Evolutionary conservation across 768 basidiomycete species (phyloP), one percentile per base, ranked within the genome.

Genomic region (Collybiopsis confluens): DNA sequence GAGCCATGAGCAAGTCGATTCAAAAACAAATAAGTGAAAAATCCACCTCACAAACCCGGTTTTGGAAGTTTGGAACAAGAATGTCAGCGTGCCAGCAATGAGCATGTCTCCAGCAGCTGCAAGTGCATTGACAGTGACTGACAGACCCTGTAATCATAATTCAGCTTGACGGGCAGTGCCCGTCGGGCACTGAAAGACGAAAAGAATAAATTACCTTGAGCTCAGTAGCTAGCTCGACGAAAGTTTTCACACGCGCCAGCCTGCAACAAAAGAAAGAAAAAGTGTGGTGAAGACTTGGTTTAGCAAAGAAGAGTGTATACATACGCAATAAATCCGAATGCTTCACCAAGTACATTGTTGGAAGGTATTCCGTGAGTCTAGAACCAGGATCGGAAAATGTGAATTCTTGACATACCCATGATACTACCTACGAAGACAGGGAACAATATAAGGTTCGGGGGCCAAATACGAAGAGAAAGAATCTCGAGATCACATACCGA

Each of bases 11-110:
- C n/a, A n/a, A n/a, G n/a, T n/a, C n/a, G n/a, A n/a, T n/a, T n/a
- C n/a, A n/a, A n/a, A n/a, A n/a, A n/a, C n/a, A n/a, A n/a, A n/a
- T n/a, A n/a, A n/a, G n/a, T n/a, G n/a, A n/a, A n/a, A n/a, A n/a
- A n/a, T n/a, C 16, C 41, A 73, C 79, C 65, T 76, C 45, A 68
- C 71, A 64, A 81, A 82, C 2, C 80, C 79, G 4, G 81, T 81
- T 8, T 79, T 70, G 1, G 79, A 74, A 15, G 54, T 65, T 11
- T 78, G 73, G 27, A 83, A 67, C 54, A 83, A 58, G 41, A 61
- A 56, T 49, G 75, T 77, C 2, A 83, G 70, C n/a, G 71, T 70
- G 11, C 54, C 48, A 0, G 82, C 80, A 36, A 83, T 83, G 9
- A 77, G 55, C 13, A 80, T 60, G 41, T 84, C 82, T 1, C 72